Base-by-base conservation (phyloP, 2,329 filamentous ascomycete species). In the Akanthomyces dipterigenus region DNA sequence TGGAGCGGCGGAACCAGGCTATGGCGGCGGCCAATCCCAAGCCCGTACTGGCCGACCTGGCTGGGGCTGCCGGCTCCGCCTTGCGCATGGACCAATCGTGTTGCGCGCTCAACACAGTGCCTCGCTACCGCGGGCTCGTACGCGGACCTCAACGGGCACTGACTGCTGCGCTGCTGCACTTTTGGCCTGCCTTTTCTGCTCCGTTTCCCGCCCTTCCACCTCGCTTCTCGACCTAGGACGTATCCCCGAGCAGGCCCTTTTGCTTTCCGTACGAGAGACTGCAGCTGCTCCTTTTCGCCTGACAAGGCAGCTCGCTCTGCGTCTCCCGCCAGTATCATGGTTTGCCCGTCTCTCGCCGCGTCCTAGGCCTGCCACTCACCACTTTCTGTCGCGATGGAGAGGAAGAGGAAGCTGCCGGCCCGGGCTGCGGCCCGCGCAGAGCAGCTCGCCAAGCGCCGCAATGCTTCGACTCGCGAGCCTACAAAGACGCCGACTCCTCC, bases 371-470 rank as follows among this genome's bases (percentile, higher is more conserved):
- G 58, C 58, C 50, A 46, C 49, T 38, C 46, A 54, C 40, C 49
- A 43, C 50, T 26, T 36, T 45, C 31, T 51, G 57, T 51, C 49
- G 54, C 60, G 53, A 88, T 88, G 84, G 85, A 88, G 76, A 82
- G 77, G 71, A 88, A 88, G 76, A 80, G 85, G 70, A 88, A 87
- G 75, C 75, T 87, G 63, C 85, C 85, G 24, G 79, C 85, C 46
- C 81, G 86, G 70, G 82, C 83, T 59, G 81, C 84, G 49, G 83
- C 85, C 65, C 80, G 85, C 66, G 78, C 79, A 62, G 86, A 88
- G 66, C 79, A 82, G 62, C 79, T 78, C 59, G 77, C 80, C 58
- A 88, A 88, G 76, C 85, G 82, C 70, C 79, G 84, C 65, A 84
- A 78, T 56, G 73, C 79, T 28, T 85, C 82, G 20, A 80, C 84